Evolutionary conservation across 768 basidiomycete species (phyloP).

Genomic region (Ramaria rubella): DNA sequence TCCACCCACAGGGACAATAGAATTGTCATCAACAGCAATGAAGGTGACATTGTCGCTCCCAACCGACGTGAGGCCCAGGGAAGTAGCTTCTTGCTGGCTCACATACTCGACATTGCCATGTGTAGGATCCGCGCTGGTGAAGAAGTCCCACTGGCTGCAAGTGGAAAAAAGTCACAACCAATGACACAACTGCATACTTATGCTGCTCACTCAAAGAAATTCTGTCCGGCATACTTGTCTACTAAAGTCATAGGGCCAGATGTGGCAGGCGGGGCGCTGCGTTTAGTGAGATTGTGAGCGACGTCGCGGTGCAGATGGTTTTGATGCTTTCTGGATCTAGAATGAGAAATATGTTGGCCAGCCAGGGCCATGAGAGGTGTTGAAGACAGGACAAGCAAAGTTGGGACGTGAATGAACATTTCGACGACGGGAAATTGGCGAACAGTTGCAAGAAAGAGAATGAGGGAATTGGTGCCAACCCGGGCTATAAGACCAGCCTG

Average conservation of each 20-base stretch:
- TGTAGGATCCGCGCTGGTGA: constrained; percentile 57
- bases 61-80: constrained; percentile 54
- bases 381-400: constrained; percentile 25
- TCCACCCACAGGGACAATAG: constrained; percentile 40
- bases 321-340: constrained; percentile 20
- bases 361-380: constrained; percentile 32
- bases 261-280: constrained; percentile 14
- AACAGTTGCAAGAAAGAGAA: too few relatives aligned
- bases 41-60: constrained; percentile 50
- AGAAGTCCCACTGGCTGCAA: constrained; percentile 64
- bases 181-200: constrained; percentile 19
- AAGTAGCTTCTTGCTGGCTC: constrained; percentile 38
- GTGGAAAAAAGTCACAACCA: neutral
- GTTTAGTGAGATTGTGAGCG: constrained; percentile 15
- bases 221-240: constrained; percentile 42
- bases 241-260: constrained; percentile 28
- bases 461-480: too few relatives aligned
- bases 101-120: constrained; percentile 62
- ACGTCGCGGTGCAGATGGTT: constrained; percentile 17
- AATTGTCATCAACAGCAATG: constrained; percentile 56
- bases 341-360: constrained; percentile 23
- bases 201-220: constrained; percentile 58
- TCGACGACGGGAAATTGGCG: neutral
- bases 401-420: neutral
- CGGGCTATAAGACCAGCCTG: too few relatives aligned